These are phyloP conservation scores for Cladosporium halotolerans DNA, from an alignment of 2,329 filamentous ascomycete genomes.

Conservation along the genomic window DNA sequence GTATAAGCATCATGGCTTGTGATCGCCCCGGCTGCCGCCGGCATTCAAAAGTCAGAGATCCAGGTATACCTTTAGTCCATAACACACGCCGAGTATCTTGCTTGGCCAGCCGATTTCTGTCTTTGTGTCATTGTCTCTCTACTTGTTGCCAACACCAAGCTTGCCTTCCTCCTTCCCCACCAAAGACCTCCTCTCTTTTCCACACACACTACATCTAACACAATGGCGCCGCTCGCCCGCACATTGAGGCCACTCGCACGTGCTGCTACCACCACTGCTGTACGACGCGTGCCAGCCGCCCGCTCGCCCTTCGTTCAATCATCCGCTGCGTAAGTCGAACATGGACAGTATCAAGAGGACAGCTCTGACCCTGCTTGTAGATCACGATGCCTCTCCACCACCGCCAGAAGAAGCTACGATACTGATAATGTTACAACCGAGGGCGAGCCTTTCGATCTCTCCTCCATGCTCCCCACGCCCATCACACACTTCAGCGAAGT, in stretches of 20 bases:
- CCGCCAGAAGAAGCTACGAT: constrained; percentile 32
- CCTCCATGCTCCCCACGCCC: constrained; percentile 77
- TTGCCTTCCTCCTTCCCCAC: not conserved
- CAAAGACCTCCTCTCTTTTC: not conserved
- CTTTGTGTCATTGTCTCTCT: not conserved
- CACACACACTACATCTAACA: not conserved
- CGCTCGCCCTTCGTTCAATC: not conserved
- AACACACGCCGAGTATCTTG: no score
- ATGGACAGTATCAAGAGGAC: not conserved
- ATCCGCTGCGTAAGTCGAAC: not conserved
- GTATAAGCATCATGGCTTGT: not conserved
- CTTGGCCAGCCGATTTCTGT: not conserved
- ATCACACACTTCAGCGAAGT: constrained; percentile 90
- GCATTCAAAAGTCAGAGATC: no score
- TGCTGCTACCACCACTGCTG: not conserved
- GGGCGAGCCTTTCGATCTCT: constrained; percentile 51
- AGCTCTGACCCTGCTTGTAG: not conserved
- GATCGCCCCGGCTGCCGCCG: not conserved
- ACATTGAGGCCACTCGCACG: constrained; percentile 14
- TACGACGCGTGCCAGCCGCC: not conserved
- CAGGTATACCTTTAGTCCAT: no score
- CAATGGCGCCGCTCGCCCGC: constrained; percentile 28
- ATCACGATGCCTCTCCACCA: constrained; percentile 33
- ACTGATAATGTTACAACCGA: constrained; percentile 26
- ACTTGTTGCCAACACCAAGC: not conserved